Evolutionary conservation across 176 grass and related monocot species (phyloP).

Genomic region (Themeda triandra): DNA sequence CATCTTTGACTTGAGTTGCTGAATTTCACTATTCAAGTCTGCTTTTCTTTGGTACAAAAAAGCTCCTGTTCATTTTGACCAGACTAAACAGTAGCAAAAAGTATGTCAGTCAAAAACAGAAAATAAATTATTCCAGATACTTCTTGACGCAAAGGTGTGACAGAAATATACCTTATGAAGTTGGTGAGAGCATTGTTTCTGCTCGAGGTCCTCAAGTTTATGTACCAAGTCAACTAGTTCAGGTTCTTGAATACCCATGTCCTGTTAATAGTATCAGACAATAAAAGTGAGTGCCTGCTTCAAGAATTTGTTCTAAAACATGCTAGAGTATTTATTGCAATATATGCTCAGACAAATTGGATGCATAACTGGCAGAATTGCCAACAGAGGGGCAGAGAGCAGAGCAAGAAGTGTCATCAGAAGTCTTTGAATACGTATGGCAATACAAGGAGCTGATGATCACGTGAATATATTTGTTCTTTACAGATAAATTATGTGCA

Average conservation of each 20-base stretch:
- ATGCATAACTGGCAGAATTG: not conserved
- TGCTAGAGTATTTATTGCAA: constrained; percentile 21
- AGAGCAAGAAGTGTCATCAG: constrained; percentile 11
- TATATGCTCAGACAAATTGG: not conserved
- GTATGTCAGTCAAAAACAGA: too few relatives aligned
- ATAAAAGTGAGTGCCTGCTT: constrained; percentile 14
- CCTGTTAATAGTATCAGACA: constrained; percentile 46
- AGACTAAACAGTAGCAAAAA: too few relatives aligned
- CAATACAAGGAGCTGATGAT: constrained; percentile 17
- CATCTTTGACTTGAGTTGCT: constrained; percentile 84
- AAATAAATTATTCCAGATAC: too few relatives aligned
- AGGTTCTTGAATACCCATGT: constrained; percentile 90
- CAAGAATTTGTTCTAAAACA: constrained; percentile 3
- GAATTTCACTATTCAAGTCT: constrained; percentile 91
- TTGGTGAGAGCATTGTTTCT: too few relatives aligned
- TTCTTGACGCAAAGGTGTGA: too few relatives aligned
- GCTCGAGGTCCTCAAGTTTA: constrained; percentile 86
- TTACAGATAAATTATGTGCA: not conserved
- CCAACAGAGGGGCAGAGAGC: not conserved
- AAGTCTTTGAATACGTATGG: not conserved
- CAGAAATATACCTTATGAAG: too few relatives aligned
- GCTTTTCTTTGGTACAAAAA: constrained; percentile 97
- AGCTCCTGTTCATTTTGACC: too few relatives aligned
- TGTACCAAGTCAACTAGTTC: constrained; percentile 77
- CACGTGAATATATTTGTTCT: not conserved